Evolutionary conservation across 148 eudicot genomes (phyloP).

Genomic region (Persicaria maculosa): DNA sequence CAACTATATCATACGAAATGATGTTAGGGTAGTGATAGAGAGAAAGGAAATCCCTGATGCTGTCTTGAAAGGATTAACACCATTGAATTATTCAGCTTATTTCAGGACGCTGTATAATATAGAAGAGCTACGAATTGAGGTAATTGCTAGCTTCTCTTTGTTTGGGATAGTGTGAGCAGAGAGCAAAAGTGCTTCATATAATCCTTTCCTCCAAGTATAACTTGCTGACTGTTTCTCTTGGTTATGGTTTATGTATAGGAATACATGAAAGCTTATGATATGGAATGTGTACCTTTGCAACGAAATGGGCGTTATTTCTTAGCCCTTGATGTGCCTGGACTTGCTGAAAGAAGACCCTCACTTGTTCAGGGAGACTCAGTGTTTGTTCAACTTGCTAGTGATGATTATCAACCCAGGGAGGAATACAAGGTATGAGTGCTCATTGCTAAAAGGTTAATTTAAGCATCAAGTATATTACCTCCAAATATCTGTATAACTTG

Average conservation of each 20-base stretch:
- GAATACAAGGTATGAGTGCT: slow-evolving; percentile 48
- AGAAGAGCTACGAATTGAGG: slow-evolving; percentile 92
- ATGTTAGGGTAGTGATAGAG: slow-evolving; percentile 36
- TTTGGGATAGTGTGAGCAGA: not conserved
- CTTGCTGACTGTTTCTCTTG: not conserved
- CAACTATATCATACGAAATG: slow-evolving; percentile 41
- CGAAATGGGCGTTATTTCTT: slow-evolving; percentile 39
- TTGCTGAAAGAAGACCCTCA: slow-evolving; percentile 91
- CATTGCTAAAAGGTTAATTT: not conserved
- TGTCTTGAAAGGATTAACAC: slow-evolving; percentile 37
- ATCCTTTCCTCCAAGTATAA: not conserved
- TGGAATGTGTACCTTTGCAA: slow-evolving; percentile 54
- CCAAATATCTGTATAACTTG: not conserved
- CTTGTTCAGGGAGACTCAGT: slow-evolving; percentile 68
- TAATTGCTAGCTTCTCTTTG: slow-evolving; percentile 14
- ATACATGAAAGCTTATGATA: slow-evolving; percentile 61
- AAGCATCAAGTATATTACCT: not conserved
- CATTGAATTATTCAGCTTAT: slow-evolving; percentile 44
- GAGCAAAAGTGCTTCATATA: not conserved
- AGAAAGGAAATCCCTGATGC: slow-evolving; percentile 43
- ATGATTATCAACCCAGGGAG: slow-evolving; percentile 17
- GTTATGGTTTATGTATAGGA: slow-evolving; percentile 40
- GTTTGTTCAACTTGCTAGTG: slow-evolving; percentile 41
- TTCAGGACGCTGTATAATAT: slow-evolving; percentile 51
- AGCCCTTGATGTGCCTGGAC: slow-evolving; percentile 77